phyloP scores from a whole-genome alignment of 2,329 filamentous ascomycete species.

The Periconia macrospinosa region DNA sequence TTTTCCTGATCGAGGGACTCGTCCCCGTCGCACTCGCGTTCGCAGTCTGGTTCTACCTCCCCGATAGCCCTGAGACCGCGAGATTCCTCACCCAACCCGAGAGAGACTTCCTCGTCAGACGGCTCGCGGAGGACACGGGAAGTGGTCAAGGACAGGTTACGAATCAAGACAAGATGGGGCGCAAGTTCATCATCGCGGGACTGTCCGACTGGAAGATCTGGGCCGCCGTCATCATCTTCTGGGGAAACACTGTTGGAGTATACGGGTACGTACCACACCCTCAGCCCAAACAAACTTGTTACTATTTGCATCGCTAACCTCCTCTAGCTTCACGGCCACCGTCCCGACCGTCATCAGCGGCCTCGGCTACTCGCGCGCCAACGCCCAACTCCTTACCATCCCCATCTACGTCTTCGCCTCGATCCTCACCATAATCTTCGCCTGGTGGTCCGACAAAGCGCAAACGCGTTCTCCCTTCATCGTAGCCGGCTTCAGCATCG shows the following conservation, averaged over 20 bases:
- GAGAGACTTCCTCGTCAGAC: conserved; percentile 34
- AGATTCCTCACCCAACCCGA: conserved; percentile 37
- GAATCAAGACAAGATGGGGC: conserved; percentile 53
- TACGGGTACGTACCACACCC: conserved; percentile 28
- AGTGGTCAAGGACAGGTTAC: conserved; percentile 48
- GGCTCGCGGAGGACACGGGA: conserved; percentile 47
- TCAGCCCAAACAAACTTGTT: neutral
- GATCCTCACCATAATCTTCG: conserved; percentile 44
- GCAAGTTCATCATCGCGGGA: conserved; percentile 53
- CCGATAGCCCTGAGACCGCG: conserved; percentile 52
- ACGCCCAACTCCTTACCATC: conserved; percentile 47
- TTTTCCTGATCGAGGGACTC: conserved; percentile 32
- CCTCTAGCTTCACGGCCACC: conserved; percentile 39
- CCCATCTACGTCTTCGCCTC: conserved; percentile 48
- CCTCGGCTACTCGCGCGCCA: conserved; percentile 46
- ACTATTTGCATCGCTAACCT: neutral
- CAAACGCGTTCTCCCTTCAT: conserved; percentile 59
- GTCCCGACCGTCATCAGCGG: conserved; percentile 47
- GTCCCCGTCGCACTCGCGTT: conserved; percentile 44
- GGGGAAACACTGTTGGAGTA: conserved; percentile 41
- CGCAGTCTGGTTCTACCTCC: conserved; percentile 56
- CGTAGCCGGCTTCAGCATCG: conserved; percentile 53
- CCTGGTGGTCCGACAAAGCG: conserved; percentile 54
- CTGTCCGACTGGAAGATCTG: conserved; percentile 45
- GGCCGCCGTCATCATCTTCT: conserved; percentile 41